Evolutionary conservation across 768 basidiomycete species (phyloP), one percentile per base, ranked within the genome.

Genomic region (Trichaptum fuscoviolaceum): DNA sequence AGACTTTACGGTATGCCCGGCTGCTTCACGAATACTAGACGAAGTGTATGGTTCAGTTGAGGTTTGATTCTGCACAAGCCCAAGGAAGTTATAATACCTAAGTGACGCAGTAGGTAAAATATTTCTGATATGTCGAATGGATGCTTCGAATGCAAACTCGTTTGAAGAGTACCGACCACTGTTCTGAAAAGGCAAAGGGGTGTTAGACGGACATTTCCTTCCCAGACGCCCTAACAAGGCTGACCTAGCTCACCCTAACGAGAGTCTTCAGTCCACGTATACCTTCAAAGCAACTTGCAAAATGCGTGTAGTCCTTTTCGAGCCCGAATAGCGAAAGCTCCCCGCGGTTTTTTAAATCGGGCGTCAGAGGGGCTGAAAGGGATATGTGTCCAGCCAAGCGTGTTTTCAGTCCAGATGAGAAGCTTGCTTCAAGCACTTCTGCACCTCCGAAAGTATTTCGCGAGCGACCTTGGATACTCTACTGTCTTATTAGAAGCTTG

Each of bases 381-480:
- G 88, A 78, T 58, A 87, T 90, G 67, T 93, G 84, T 77, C 92
- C 96, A 0, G 95, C 87, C 64, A 88, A 87, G 66, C 87, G 86
- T 0, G 95, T 99, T 73, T 91, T 90, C 1, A 96, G 96, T 0
- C 96, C 96, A 20, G 90, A 80, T 0, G 95, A 86, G 12, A 92
- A 75, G 64, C 91, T 91, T 17, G 90, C 93, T 72, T 93, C 90
- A 63, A 99, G 80, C 0, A 86, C 85, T 76, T 99, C 96, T 18
- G 91, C 96, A 7, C 94, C 92, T 26, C 96, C 96, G 70, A 99
- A 91, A 5, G 91, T 85, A 76, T 99, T 99, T 17, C 92, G 84
- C 57, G 98, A 77, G 63, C 91, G 87, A 7, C 86, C 94, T 6
- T 90, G 92, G 57, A 90, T 85, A 65, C 89, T 91, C 95, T 90